Percentiles rank a stretch among this genome's conserved stretches.
These are phyloP conservation scores for Sporodiniella umbellata DNA, from an alignment of 371 early-diverging fungal genomes.

Conservation along the genomic window DNA sequence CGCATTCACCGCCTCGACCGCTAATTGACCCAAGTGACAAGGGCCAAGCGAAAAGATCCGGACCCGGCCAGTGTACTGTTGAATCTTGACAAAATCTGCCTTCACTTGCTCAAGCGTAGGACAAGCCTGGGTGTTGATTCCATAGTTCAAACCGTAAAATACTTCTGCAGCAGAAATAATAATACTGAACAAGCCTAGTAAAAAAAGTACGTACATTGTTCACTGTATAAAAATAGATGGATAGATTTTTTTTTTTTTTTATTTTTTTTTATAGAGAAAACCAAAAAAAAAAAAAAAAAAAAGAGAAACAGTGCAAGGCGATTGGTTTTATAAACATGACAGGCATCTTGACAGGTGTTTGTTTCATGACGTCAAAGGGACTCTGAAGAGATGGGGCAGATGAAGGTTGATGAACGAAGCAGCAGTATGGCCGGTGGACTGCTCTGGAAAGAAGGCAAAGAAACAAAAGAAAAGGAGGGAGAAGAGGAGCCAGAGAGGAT, in stretches of 20 bases:
- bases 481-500: background rate
- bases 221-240: too few relatives aligned
- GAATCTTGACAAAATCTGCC: slow-evolving; percentile 41
- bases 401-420: slow-evolving; percentile 40
- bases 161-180: background rate
- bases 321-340: too few relatives aligned
- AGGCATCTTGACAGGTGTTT: too few relatives aligned
- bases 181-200: background rate
- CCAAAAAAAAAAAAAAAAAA: background rate
- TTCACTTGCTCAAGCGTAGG: slow-evolving; percentile 47
- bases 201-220: background rate
- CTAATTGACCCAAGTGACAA: slow-evolving; percentile 59
- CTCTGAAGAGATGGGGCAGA: slow-evolving; percentile 28
- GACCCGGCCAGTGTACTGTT: slow-evolving; percentile 51
- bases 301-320: too few relatives aligned
- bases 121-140: slow-evolving; percentile 50
- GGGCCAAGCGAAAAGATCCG: slow-evolving; percentile 51
- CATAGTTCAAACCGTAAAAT: slow-evolving; percentile 59
- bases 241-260: too few relatives aligned
- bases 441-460: slow-evolving; percentile 27
- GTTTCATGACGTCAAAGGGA: too few relatives aligned
- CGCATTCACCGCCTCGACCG: slow-evolving; percentile 55
- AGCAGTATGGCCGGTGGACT: slow-evolving; percentile 19
- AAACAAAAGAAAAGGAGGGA: slow-evolving; percentile 22
- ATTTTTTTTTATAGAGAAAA: background rate